A percentile compares a stretch with the other conserved stretches of the same genome.
These are phyloP conservation scores for Telfairia occidentalis DNA, from an alignment of 331 rosid species.

Conservation along the genomic window DNA sequence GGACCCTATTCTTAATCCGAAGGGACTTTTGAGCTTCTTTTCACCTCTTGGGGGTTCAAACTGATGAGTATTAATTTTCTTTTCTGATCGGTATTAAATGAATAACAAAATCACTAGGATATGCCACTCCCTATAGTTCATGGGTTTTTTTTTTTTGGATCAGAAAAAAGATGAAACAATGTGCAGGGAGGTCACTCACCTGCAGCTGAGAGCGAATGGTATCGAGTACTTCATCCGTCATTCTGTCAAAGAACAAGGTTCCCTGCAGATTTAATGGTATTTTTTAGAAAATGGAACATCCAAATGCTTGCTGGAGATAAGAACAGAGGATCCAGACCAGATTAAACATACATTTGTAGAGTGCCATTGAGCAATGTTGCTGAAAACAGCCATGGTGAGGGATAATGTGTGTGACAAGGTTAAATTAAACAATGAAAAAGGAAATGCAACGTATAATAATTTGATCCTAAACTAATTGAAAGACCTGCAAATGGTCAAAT, in stretches of 20 bases:
- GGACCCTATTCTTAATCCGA: neutral
- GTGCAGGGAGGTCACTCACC: conserved; percentile 24
- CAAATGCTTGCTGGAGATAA: neutral
- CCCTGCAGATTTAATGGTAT: conserved; percentile 43
- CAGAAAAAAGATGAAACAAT: neutral
- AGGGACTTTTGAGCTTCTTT: neutral
- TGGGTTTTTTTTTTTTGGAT: neutral
- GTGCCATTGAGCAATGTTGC: neutral
- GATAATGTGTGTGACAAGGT: neutral
- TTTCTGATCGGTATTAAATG: neutral
- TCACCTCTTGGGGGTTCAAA: neutral
- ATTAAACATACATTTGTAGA: neutral
- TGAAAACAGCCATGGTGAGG: neutral
- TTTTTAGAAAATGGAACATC: neutral
- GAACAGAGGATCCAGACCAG: neutral
- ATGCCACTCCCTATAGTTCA: neutral
- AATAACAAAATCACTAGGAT: neutral
- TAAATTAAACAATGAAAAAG: neutral
- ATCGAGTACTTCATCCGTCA: conserved; percentile 65
- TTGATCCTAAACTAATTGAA: neutral
- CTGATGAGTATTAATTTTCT: neutral
- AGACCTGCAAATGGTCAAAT: conserved; percentile 81
- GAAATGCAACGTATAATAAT: neutral
- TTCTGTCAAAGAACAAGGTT: conserved; percentile 76
- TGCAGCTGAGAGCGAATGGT: conserved; percentile 47